Conservation (phyloP, 257 asterid species). For the Scutellaria barbata region DNA sequence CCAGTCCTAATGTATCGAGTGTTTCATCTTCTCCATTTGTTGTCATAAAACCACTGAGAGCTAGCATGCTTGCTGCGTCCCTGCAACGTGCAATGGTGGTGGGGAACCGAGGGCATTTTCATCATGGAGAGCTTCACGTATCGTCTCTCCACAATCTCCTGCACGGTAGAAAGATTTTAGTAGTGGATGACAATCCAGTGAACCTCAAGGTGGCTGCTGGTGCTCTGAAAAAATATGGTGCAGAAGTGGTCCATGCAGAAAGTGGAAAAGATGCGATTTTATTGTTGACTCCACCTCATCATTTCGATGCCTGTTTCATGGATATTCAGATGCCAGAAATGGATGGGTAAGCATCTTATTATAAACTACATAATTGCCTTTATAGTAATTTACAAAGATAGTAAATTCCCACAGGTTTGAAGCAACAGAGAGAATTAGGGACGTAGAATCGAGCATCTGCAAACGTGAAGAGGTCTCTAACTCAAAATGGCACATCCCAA, state of each 20-base stretch:
- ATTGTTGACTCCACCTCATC: slow-evolving; percentile 77
- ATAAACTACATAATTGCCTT: no score
- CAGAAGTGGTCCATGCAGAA: slow-evolving; percentile 83
- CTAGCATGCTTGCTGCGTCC: slow-evolving; percentile 85
- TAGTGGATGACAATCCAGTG: slow-evolving; percentile 86
- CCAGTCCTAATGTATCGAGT: slow-evolving; percentile 39
- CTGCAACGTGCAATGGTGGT: slow-evolving; percentile 85
- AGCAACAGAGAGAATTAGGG: slow-evolving; percentile 76
- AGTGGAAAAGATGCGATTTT: slow-evolving; percentile 74
- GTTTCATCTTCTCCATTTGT: slow-evolving; percentile 48
- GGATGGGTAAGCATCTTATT: slow-evolving; percentile 71
- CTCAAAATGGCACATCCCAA: slow-evolving; percentile 86
- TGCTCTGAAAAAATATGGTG: slow-evolving; percentile 86
- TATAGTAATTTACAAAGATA: no score
- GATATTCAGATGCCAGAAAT: slow-evolving; percentile 99
- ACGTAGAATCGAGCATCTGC: slow-evolving; percentile 54
- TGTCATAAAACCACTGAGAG: slow-evolving; percentile 76
- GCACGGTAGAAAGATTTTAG: slow-evolving; percentile 73
- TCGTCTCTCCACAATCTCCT: slow-evolving; percentile 70
- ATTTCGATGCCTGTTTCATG: slow-evolving; percentile 97
- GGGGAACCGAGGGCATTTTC: slow-evolving; percentile 50
- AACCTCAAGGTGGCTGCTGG: slow-evolving; percentile 92
- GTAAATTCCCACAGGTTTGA: slow-evolving; percentile 57
- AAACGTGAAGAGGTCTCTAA: slow-evolving; percentile 34
- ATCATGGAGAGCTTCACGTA: slow-evolving; percentile 55